Evolutionary conservation across 306 rosid genomes (phyloP).

Genomic region (Vicia villosa): DNA sequence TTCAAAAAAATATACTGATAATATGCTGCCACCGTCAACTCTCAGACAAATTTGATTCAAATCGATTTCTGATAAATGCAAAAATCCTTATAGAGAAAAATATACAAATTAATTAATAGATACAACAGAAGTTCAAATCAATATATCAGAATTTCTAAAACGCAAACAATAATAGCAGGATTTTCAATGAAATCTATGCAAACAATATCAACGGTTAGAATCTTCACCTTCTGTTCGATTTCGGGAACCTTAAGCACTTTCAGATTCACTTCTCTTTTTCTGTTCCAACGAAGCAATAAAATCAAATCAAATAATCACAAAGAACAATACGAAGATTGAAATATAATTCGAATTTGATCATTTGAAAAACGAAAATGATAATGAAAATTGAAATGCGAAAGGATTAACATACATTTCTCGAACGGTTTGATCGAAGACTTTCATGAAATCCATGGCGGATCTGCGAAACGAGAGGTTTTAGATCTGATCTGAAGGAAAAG

Average conservation of each 20-base stretch:
- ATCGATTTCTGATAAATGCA: conserved; percentile 11
- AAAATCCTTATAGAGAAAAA: conserved; percentile 2
- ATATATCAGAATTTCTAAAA: neutral
- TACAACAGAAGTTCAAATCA: conserved; percentile 25
- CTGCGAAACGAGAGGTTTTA: conserved; percentile 38
- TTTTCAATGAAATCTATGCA: too few species aligned
- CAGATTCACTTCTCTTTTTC: conserved; percentile 99
- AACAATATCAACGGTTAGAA: neutral
- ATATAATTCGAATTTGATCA: neutral
- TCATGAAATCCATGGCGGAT: conserved; percentile 97
- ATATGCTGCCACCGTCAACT: conserved; percentile 9
- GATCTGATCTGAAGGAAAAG: conserved; percentile 42
- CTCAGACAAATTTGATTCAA: conserved; percentile 1
- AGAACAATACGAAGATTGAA: conserved; percentile 1
- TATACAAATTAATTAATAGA: neutral
- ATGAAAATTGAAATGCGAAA: conserved; percentile 28
- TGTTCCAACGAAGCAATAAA: conserved; percentile 43
- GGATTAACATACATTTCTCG: conserved; percentile 89
- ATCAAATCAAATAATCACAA: neutral
- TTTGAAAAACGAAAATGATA: neutral
- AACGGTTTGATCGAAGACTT: conserved; percentile 98
- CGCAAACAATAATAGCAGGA: neutral
- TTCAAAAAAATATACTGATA: neutral
- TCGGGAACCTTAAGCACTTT: conserved; percentile 98
- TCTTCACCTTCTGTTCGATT: conserved; percentile 94